phyloP scores from a whole-genome alignment of 148 eudicot genomes.

The Vaccinium vitisidaea region DNA sequence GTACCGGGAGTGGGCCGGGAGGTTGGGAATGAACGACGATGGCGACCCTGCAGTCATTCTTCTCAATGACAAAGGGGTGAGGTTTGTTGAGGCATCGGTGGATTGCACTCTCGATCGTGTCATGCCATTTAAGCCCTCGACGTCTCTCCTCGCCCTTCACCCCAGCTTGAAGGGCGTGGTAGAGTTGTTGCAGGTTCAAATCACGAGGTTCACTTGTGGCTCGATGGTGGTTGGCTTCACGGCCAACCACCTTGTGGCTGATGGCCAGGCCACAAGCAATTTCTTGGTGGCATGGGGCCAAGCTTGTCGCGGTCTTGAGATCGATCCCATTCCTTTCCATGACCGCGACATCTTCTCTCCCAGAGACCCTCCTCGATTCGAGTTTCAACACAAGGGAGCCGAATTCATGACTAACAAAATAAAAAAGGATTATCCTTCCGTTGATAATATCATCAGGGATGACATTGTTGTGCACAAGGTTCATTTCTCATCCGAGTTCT shows the following conservation, averaged over 20 bases:
- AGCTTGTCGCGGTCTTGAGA: conserved; percentile 33
- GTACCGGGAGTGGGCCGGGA: conserved; percentile 37
- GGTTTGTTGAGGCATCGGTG: conserved; percentile 38
- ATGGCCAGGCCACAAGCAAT: conserved; percentile 40
- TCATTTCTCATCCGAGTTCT: conserved; percentile 32
- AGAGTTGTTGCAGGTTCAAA: conserved; percentile 39
- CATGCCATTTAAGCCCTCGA: conserved; percentile 30
- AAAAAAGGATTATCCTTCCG: conserved; percentile 10
- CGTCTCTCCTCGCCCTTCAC: conserved; percentile 27
- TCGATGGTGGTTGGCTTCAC: conserved; percentile 46
- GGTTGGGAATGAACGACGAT: conserved; percentile 19
- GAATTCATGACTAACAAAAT: conserved; percentile 24
- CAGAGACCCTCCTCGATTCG: conserved; percentile 29
- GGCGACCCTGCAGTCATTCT: conserved; percentile 20
- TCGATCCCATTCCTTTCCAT: conserved; percentile 25
- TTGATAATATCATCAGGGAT: not conserved
- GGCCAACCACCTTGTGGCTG: conserved; percentile 34
- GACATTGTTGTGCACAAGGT: conserved; percentile 32
- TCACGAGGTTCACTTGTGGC: conserved; percentile 47
- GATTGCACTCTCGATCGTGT: conserved; percentile 24
- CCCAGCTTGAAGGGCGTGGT: conserved; percentile 26
- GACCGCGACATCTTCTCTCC: conserved; percentile 29
- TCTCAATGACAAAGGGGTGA: conserved; percentile 35
- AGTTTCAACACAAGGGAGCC: conserved; percentile 32
- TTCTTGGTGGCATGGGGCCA: conserved; percentile 47